Conservation (phyloP, 208 protist genomes). For the Acanthamoeba royreba region DNA sequence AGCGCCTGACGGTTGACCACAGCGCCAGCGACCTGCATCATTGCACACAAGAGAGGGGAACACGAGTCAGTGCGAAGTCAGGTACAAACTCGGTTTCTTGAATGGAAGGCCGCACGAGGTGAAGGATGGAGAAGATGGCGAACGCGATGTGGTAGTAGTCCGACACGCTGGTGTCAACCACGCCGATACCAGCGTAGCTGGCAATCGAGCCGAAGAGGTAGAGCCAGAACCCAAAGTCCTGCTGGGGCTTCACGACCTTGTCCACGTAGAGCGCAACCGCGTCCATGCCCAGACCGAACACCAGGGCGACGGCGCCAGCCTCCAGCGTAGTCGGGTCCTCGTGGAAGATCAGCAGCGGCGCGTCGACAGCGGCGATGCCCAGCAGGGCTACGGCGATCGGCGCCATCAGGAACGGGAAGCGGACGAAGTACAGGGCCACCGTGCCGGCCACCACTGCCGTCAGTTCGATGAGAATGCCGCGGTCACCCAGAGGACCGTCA, state of each 20-base stretch:
- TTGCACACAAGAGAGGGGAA: not conserved
- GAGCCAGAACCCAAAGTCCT: constrained; percentile 19
- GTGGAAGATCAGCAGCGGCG: not conserved
- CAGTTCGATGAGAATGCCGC: not conserved
- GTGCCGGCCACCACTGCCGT: not conserved
- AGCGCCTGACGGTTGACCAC: not conserved
- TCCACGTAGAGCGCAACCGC: not conserved
- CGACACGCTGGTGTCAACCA: not conserved
- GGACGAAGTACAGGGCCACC: not conserved
- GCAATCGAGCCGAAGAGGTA: not conserved
- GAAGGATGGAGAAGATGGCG: not conserved
- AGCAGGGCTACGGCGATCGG: not conserved
- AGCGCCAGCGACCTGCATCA: not conserved
- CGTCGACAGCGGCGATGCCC: not conserved
- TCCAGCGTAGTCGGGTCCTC: not conserved
- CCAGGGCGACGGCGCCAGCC: not conserved
- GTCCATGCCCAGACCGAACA: not conserved
- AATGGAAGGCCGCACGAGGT: not conserved
- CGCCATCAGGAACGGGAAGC: not conserved
- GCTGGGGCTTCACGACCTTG: not conserved
- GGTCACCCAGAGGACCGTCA: not conserved
- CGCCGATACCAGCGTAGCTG: not conserved
- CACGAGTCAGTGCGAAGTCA: not conserved
- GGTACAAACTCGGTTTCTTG: not conserved
- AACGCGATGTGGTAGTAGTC: not conserved